Percentiles rank a stretch among this genome's conserved stretches.
These are phyloP conservation scores for Globisporangium paddicum DNA, from an alignment of 352 stramenopile genomes.

Conservation along the genomic window DNA sequence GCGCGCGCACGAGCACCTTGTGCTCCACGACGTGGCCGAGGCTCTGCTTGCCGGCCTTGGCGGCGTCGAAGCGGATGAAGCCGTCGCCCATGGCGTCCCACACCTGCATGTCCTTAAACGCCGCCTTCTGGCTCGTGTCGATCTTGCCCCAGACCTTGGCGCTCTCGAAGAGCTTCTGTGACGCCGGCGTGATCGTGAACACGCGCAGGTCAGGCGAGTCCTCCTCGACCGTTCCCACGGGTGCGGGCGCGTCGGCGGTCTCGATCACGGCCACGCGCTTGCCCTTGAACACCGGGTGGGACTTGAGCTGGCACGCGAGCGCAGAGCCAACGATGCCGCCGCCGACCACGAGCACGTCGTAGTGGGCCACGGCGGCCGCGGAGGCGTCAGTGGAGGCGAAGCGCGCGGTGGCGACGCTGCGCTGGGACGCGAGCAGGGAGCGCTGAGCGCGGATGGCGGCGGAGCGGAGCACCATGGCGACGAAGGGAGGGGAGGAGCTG, in stretches of 20 bases:
- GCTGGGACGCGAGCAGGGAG: constrained; percentile 10
- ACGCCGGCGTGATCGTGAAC: constrained; percentile 88
- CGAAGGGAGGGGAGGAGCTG: background rate
- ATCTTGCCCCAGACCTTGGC: constrained; percentile 79
- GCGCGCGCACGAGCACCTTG: constrained; percentile 77
- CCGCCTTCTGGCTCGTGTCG: constrained; percentile 37
- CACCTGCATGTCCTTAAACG: constrained; percentile 89
- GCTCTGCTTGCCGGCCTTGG: constrained; percentile 46
- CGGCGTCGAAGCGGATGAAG: constrained; percentile 84
- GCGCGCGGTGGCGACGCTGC: constrained; percentile 15
- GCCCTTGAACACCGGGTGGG: constrained; percentile 67
- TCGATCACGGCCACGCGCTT: constrained; percentile 81
- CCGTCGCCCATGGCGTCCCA: constrained; percentile 89
- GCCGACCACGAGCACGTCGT: constrained; percentile 81
- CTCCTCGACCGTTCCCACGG: constrained; percentile 37
- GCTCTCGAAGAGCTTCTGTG: constrained; percentile 69
- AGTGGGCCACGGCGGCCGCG: constrained; percentile 34
- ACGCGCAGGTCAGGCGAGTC: constrained; percentile 83
- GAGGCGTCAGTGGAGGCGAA: constrained; percentile 20
- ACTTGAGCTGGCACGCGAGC: constrained; percentile 79
- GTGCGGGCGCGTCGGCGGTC: constrained; percentile 31
- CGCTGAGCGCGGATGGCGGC: constrained; percentile 7
- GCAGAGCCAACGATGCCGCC: constrained; percentile 80
- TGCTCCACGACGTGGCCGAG: constrained; percentile 88
- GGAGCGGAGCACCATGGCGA: constrained; percentile 12